These are phyloP conservation scores for Brassica cretica DNA, from an alignment of 345 rosid genomes.

Conservation along the genomic window DNA sequence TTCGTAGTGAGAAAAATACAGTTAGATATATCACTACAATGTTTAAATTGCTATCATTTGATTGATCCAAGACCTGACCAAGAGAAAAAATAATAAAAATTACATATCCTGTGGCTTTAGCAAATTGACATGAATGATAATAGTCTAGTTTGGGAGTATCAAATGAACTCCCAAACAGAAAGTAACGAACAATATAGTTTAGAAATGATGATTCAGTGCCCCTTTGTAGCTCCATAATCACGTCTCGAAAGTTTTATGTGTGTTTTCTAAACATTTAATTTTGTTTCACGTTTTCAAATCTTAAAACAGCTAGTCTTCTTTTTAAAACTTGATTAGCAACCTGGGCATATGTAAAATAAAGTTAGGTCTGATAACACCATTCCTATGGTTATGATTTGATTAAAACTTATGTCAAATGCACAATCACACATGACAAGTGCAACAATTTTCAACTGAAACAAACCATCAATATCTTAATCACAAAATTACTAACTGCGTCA, in stretches of 20 bases:
- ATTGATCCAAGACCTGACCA: not conserved
- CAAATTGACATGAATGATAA: not conserved
- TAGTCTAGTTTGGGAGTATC: not conserved
- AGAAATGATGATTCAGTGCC: conserved; percentile 1
- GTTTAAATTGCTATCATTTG: conserved; percentile 3
- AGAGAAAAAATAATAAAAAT: not conserved
- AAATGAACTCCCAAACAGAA: conserved; percentile 5
- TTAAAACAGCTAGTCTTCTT: not conserved
- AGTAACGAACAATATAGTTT: not conserved
- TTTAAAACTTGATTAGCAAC: not conserved
- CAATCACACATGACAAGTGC: conserved; percentile 10
- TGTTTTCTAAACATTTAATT: conserved; percentile 6
- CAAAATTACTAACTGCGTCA: conserved; percentile 1
- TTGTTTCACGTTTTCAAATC: conserved; percentile 3
- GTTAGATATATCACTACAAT: conserved; percentile 7
- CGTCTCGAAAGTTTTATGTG: not conserved
- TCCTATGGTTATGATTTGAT: not conserved
- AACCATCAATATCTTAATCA: conserved; percentile 15
- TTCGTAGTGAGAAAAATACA: not conserved
- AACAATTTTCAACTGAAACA: conserved; percentile 9
- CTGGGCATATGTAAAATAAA: not conserved
- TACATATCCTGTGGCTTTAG: not conserved
- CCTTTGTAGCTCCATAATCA: not conserved
- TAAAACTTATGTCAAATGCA: not conserved
- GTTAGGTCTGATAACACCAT: not conserved